phyloP scores from a whole-genome alignment of 176 grass and related monocot species.

The Rhynchospora breviuscula region DNA sequence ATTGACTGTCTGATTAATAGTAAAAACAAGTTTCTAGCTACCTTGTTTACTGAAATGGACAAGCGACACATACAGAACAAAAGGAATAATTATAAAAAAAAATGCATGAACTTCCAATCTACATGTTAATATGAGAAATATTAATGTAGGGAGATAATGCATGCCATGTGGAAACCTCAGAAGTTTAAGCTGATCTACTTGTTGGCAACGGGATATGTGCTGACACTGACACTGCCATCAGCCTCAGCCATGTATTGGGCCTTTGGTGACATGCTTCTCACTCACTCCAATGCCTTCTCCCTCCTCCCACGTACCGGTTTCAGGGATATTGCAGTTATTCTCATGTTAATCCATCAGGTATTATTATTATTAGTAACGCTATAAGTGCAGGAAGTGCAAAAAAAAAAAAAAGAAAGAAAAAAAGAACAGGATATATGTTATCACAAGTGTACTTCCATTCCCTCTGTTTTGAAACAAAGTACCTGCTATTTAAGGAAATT shows the following conservation, averaged over 20 bases:
- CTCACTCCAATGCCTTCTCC: constrained; percentile 94
- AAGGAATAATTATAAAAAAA: background rate
- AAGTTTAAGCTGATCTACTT: constrained; percentile 96
- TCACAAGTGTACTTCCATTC: background rate
- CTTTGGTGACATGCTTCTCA: constrained; percentile 75
- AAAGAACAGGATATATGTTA: background rate
- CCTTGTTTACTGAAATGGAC: background rate
- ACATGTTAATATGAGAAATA: constrained; percentile 14
- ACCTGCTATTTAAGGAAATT: background rate
- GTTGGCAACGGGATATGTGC: constrained; percentile 61
- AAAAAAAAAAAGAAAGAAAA: no score
- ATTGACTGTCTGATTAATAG: background rate
- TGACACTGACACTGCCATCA: constrained; percentile 83
- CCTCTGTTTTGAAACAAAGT: background rate
- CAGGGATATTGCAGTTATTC: constrained; percentile 63
- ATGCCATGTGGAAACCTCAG: constrained; percentile 98
- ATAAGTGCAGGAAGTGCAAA: background rate
- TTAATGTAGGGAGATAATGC: constrained; percentile 88
- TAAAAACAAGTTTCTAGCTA: background rate
- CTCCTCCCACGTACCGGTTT: constrained; percentile 66
- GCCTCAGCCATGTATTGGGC: constrained; percentile 95
- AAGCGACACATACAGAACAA: background rate
- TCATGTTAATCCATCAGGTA: constrained; percentile 89
- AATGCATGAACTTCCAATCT: constrained; percentile 5
- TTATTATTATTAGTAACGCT: background rate